Conservation (phyloP, 1,139 yeast genomes). For the Saccharomycopsis hybrid region DNA sequence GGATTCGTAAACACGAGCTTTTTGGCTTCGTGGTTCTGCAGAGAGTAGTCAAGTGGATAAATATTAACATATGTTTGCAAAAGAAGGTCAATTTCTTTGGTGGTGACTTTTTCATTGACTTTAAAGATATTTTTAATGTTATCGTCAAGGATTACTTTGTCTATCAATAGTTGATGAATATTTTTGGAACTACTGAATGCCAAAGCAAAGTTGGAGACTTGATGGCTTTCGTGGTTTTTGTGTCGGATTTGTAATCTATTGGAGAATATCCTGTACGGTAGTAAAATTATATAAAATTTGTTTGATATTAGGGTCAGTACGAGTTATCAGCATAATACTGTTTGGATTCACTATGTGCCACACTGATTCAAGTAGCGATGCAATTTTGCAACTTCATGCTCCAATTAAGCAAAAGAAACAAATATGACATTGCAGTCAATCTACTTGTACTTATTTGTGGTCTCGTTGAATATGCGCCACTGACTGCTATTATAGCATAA, state of each 20-base stretch:
- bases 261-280: conserved; percentile 89
- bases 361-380: too few species aligned
- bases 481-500: conserved; percentile 62
- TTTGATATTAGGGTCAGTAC: too few species aligned
- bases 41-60: conserved; percentile 73
- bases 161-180: conserved; percentile 80
- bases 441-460: too few species aligned
- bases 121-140: too few species aligned
- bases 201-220: conserved; percentile 88
- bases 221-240: conserved; percentile 74
- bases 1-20: conserved; percentile 64
- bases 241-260: conserved; percentile 51
- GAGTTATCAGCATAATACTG: too few species aligned
- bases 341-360: too few species aligned
- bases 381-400: too few species aligned
- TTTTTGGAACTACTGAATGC: conserved; percentile 92
- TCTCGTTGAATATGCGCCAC: too few species aligned
- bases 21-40: conserved; percentile 57
- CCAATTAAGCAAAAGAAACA: too few species aligned
- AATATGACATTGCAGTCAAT: too few species aligned
- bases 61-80: conserved; percentile 73
- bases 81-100: conserved; percentile 31
- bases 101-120: too few species aligned
- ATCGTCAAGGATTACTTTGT: conserved; percentile 36
- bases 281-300: conserved; percentile 93